phyloP scores from a whole-genome alignment of 345 rosid species.

The Passiflora organensis region DNA sequence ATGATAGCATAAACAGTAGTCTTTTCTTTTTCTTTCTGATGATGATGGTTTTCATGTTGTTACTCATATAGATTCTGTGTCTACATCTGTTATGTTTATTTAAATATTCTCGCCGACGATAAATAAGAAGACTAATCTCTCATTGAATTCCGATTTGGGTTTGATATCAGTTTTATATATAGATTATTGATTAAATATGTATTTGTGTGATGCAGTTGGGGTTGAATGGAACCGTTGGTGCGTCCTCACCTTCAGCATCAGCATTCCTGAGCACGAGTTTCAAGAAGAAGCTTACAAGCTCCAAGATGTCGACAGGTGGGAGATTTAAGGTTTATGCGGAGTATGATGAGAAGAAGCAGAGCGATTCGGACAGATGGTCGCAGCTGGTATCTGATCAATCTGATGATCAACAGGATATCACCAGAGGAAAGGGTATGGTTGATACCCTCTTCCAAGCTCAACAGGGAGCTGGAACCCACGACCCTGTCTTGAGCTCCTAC shows the following conservation, averaged over 20 bases:
- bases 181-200: not conserved
- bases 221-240: slow-evolving; percentile 66
- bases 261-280: slow-evolving; percentile 53
- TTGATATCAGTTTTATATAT: not conserved
- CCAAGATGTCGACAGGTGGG: slow-evolving; percentile 21
- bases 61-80: not conserved
- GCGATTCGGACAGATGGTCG: slow-evolving; percentile 63
- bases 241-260: slow-evolving; percentile 52
- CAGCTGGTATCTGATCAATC: slow-evolving; percentile 66
- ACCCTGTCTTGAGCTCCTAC: slow-evolving; percentile 68
- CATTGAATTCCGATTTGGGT: not conserved
- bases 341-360: slow-evolving; percentile 55
- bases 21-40: too few species aligned
- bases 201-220: slow-evolving; percentile 44
- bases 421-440: slow-evolving; percentile 89
- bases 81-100: not conserved
- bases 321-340: slow-evolving; percentile 56
- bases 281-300: slow-evolving; percentile 30
- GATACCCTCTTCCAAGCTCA: slow-evolving; percentile 97
- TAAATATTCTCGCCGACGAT: too few species aligned
- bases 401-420: slow-evolving; percentile 95
- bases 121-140: too few species aligned
- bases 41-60: not conserved
- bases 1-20: too few species aligned
- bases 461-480: slow-evolving; percentile 65